These are phyloP conservation scores for Rhizopogon roseolus DNA, from an alignment of 768 basidiomycete species.

Conservation along the genomic window DNA sequence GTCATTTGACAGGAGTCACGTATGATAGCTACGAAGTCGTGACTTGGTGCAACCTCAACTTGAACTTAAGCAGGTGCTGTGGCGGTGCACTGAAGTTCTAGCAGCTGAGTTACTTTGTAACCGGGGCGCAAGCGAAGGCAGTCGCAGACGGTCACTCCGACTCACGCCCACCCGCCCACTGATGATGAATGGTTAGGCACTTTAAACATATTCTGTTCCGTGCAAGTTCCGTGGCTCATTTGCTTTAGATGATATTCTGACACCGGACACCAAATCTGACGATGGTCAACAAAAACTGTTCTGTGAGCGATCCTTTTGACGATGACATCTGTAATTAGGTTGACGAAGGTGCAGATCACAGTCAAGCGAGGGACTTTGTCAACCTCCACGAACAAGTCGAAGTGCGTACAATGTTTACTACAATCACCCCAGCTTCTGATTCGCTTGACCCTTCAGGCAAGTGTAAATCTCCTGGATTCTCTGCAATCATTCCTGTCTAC, in stretches of 20 bases:
- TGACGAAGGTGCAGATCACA: slow-evolving; percentile 22
- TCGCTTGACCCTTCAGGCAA: slow-evolving; percentile 52
- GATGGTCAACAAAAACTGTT: not conserved
- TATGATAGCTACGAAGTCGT: no score
- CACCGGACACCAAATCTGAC: not conserved
- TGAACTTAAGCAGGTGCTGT: no score
- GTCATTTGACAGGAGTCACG: no score
- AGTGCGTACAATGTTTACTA: slow-evolving; percentile 33
- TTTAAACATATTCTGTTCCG: no score
- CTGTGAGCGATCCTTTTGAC: not conserved
- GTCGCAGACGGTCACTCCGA: no score
- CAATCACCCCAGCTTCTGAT: not conserved
- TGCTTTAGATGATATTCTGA: not conserved
- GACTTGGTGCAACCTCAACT: no score
- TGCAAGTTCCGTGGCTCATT: not conserved
- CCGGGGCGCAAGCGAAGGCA: no score
- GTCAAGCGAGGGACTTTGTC: slow-evolving; percentile 61
- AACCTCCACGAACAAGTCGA: slow-evolving; percentile 91
- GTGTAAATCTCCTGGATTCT: slow-evolving; percentile 78
- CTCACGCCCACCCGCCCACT: no score
- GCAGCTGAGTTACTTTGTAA: no score
- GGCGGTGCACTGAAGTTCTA: no score
- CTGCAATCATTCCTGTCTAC: slow-evolving; percentile 90
- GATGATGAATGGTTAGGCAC: not conserved
- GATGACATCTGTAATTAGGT: not conserved